These are phyloP conservation scores for Triticum monococcum DNA, from an alignment of 176 grass and related monocot genomes.

Conservation along the genomic window DNA sequence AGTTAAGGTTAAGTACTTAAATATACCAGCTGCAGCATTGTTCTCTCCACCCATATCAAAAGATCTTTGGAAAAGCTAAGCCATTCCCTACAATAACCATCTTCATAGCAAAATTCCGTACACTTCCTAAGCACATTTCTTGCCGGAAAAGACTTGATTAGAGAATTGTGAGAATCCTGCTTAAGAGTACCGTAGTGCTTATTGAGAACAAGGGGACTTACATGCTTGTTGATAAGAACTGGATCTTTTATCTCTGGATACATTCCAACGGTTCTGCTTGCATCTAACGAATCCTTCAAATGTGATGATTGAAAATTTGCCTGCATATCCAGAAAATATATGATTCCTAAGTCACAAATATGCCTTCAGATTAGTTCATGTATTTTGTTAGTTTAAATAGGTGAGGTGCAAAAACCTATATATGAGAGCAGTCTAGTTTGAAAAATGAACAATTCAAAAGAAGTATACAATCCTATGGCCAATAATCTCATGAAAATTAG, in stretches of 20 bases:
- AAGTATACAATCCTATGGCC: constrained; percentile 45
- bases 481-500: constrained; percentile 50
- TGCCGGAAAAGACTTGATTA: background rate
- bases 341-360: constrained; percentile 20
- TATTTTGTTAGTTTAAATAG: background rate
- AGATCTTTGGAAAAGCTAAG: constrained; percentile 4
- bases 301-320: constrained; percentile 79
- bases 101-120: background rate
- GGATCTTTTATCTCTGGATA: constrained; percentile 97
- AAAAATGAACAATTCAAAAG: too few species aligned
- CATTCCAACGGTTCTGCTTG: constrained; percentile 85
- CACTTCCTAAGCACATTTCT: background rate
- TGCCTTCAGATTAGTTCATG: background rate
- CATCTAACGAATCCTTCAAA: constrained; percentile 96
- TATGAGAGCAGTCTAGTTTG: too few species aligned
- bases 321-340: constrained; percentile 33
- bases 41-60: background rate
- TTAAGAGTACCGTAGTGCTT: background rate
- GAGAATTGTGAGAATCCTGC: constrained; percentile 6
- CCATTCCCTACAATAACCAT: background rate
- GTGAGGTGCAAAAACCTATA: too few species aligned
- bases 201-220: constrained; percentile 36
- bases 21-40: background rate
- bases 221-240: constrained; percentile 94
- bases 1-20: constrained; percentile 3